These are phyloP conservation scores for Fusarium sp. DNA, from an alignment of 2,329 filamentous ascomycete genomes.

Conservation along the genomic window DNA sequence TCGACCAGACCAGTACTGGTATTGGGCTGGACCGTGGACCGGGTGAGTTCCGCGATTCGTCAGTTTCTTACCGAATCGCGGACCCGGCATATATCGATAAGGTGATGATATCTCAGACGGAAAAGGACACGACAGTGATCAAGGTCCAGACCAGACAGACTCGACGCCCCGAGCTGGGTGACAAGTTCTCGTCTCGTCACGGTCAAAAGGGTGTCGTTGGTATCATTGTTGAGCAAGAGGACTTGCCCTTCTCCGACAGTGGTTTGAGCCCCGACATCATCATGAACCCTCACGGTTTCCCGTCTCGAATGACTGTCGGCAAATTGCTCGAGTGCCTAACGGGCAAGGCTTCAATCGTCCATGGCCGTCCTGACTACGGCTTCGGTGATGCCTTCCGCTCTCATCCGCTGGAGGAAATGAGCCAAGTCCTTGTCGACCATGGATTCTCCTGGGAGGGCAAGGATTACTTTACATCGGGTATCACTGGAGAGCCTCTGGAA, in stretches of 20 bases:
- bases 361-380: constrained; percentile 90
- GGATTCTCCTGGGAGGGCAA: constrained; percentile 98
- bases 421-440: constrained; percentile 83
- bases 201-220: constrained; percentile 98
- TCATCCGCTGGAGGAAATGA: constrained; percentile 90
- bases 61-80: constrained; percentile 84
- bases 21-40: constrained; percentile 77
- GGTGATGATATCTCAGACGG: constrained; percentile 92
- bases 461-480: constrained; percentile 94
- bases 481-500: constrained; percentile 93
- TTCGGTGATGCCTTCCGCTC: constrained; percentile 85
- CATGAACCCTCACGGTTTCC: constrained; percentile 99
- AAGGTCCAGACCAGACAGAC: constrained; percentile 98
- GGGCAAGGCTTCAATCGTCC: constrained; percentile 91
- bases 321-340: constrained; percentile 97
- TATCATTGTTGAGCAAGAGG: constrained; percentile 95
- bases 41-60: constrained; percentile 76
- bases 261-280: constrained; percentile 98
- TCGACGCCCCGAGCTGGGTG: constrained; percentile 91
- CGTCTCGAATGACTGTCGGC: constrained; percentile 98
- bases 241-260: constrained; percentile 94
- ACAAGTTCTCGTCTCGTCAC: constrained; percentile 99
- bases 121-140: constrained; percentile 87
- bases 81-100: constrained; percentile 95
- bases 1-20: constrained; percentile 81